Conservation (phyloP, 306 rosid species). For the Oemleria cerasiformis region DNA sequence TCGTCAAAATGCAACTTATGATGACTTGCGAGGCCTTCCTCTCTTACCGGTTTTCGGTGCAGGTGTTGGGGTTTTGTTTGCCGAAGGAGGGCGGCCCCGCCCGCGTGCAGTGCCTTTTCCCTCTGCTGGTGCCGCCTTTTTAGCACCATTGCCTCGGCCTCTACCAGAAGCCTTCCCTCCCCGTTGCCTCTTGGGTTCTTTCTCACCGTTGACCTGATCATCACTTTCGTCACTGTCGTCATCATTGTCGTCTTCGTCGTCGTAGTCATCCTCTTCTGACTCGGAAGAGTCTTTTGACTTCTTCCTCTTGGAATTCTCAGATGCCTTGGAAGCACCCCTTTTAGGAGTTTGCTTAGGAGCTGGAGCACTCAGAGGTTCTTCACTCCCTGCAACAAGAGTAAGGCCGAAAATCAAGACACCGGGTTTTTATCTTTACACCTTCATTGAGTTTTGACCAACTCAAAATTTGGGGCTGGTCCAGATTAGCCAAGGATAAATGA, state of each 20-base stretch:
- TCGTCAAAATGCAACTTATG: conserved; percentile 19
- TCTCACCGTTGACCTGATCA: conserved; percentile 55
- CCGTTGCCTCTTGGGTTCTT: conserved; percentile 33
- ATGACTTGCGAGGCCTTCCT: conserved; percentile 81
- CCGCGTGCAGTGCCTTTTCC: conserved; percentile 49
- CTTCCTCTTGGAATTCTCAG: conserved; percentile 67
- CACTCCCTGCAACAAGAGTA: conserved; percentile 42
- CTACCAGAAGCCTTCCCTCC: conserved; percentile 52
- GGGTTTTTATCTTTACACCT: conserved; percentile 11
- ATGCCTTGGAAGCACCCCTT: conserved; percentile 54
- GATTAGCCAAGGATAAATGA: not conserved
- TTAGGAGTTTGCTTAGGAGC: conserved; percentile 57
- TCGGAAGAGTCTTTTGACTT: conserved; percentile 63
- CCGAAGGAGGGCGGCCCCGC: conserved; percentile 51
- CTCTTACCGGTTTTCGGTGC: conserved; percentile 63
- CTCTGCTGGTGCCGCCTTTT: conserved; percentile 33
- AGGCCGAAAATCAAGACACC: conserved; percentile 13
- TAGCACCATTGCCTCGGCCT: conserved; percentile 57
- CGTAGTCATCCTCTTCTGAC: conserved; percentile 54
- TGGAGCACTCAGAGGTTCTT: conserved; percentile 32
- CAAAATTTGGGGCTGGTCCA: not conserved
- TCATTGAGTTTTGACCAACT: not conserved
- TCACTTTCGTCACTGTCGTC: conserved; percentile 54
- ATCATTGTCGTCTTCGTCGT: conserved; percentile 20
- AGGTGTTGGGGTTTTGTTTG: conserved; percentile 46